Evolutionary conservation across 345 rosid species (phyloP).

Genomic region (Gossypium ekmanianum): DNA sequence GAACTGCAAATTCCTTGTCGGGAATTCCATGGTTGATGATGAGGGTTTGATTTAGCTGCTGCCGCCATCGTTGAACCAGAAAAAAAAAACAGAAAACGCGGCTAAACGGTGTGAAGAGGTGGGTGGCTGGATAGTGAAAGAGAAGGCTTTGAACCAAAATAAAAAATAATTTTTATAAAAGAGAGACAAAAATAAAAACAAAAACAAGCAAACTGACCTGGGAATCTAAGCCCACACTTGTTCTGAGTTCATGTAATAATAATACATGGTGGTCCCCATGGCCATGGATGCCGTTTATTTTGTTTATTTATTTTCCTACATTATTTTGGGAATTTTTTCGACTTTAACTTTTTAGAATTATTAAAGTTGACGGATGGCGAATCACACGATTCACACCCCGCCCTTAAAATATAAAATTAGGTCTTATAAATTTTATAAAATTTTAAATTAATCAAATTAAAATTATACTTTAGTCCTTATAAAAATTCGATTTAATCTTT

Average conservation of each 20-base stretch:
- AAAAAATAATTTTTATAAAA: background rate
- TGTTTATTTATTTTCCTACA: background rate
- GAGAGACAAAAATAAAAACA: no score
- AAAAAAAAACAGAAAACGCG: constrained; percentile 1
- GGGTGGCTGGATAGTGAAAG: background rate
- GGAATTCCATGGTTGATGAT: background rate
- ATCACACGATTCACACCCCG: no score
- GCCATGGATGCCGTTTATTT: background rate
- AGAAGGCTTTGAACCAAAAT: background rate
- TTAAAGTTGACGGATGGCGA: background rate
- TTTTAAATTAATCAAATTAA: no score
- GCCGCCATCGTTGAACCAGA: background rate
- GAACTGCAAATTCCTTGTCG: background rate
- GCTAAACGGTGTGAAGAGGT: constrained; percentile 15
- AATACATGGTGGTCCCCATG: constrained; percentile 1
- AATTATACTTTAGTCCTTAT: no score
- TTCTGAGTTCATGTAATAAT: background rate
- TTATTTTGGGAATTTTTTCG: background rate
- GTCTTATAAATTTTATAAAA: no score
- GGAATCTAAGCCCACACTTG: background rate
- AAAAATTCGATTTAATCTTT: no score
- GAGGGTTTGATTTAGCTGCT: background rate
- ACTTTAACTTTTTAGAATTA: background rate
- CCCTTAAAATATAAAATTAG: background rate
- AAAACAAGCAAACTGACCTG: background rate